These are phyloP conservation scores for Ophiostoma quercus DNA, from an alignment of 2,329 filamentous ascomycete genomes.

Conservation along the genomic window DNA sequence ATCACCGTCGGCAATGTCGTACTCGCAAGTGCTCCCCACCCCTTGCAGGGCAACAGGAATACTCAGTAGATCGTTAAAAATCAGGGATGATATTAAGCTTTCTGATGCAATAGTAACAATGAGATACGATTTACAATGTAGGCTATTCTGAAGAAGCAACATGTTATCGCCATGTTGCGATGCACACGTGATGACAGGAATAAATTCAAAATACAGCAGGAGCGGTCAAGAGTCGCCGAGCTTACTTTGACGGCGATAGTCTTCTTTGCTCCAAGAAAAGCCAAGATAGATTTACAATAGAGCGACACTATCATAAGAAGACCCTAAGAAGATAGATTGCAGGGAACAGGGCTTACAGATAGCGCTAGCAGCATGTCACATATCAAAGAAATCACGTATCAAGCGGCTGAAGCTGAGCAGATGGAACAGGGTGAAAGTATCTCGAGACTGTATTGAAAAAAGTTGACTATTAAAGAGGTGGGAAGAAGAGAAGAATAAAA, in stretches of 20 bases:
- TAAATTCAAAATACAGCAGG: neutral
- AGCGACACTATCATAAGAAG: neutral
- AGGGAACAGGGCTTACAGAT: neutral
- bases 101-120: no score
- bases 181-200: neutral
- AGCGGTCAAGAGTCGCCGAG: neutral
- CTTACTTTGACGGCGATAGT: neutral
- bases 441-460: neutral
- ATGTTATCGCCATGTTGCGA: neutral
- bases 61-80: neutral
- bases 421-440: neutral
- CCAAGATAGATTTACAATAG: neutral
- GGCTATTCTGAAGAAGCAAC: no score
- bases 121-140: no score
- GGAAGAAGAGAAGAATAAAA: neutral
- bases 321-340: neutral
- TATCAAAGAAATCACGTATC: neutral
- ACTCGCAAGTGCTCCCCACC: conserved; percentile 1
- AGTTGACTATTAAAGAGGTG: neutral
- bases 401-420: neutral
- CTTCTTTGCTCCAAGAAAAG: neutral
- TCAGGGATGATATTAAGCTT: no score
- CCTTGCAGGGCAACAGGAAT: neutral
- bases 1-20: conserved; percentile 5
- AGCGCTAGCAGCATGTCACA: neutral